Evolutionary conservation across 2,329 filamentous ascomycete genomes (phyloP).

Genomic region (Fusarium sp.): DNA sequence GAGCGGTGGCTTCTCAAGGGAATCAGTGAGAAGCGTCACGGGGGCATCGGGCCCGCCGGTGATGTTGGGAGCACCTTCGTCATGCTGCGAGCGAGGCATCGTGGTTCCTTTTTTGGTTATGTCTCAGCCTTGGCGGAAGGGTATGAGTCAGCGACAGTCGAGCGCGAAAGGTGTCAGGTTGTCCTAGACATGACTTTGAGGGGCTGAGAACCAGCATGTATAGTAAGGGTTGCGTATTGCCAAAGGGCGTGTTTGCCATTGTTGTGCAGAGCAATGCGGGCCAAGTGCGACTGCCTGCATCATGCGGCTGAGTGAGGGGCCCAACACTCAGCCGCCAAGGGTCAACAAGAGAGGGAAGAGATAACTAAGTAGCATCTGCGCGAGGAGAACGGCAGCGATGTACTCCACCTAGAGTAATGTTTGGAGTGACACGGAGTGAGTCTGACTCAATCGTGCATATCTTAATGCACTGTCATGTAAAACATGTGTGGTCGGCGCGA

Average conservation of each 20-base stretch:
- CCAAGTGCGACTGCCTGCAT: neutral
- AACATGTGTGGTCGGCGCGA: neutral
- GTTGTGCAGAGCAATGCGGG: neutral
- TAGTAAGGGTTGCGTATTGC: neutral
- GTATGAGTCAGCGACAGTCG: neutral
- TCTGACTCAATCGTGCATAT: neutral
- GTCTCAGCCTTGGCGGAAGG: neutral
- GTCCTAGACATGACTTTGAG: neutral
- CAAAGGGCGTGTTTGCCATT: neutral
- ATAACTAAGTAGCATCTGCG: neutral
- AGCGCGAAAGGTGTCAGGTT: neutral
- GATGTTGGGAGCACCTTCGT: slow-evolving; percentile 36
- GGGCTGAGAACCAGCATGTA: neutral
- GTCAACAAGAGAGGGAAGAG: neutral
- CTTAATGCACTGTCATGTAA: neutral
- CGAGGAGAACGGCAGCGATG: neutral
- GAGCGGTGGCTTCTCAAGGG: slow-evolving; percentile 83
- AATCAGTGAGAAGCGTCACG: slow-evolving; percentile 72
- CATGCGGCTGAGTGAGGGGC: too few species aligned
- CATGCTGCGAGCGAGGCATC: slow-evolving; percentile 49
- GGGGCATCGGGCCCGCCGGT: slow-evolving; percentile 42
- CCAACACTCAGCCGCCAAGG: too few species aligned
- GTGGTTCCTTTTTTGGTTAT: slow-evolving; percentile 11
- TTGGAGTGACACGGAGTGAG: neutral
- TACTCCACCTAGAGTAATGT: neutral